Conservation (phyloP, 2,329 filamentous ascomycete genomes). For the Verticillium isaacii region DNA sequence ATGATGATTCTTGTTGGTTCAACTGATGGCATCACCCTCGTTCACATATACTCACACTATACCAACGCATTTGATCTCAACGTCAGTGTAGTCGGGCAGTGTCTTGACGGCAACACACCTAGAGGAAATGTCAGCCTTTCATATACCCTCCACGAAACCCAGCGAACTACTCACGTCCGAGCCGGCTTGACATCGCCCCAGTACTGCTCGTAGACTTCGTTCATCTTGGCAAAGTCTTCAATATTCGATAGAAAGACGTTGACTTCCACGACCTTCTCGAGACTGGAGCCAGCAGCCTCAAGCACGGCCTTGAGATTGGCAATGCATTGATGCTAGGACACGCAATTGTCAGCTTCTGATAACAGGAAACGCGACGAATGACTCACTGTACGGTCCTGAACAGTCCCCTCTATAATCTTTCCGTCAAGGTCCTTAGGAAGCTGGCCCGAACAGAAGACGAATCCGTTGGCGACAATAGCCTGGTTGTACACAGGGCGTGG, state of each 20-base stretch:
- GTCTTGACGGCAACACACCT: conserved; percentile 22
- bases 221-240: conserved; percentile 70
- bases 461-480: conserved; percentile 62
- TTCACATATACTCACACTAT: not conserved
- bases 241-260: conserved; percentile 69
- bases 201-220: conserved; percentile 64
- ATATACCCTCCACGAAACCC: not conserved
- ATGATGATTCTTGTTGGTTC: not conserved
- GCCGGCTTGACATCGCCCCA: conserved; percentile 47
- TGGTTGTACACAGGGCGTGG: conserved; percentile 37
- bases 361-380: not conserved
- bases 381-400: conserved; percentile 56
- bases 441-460: conserved; percentile 67
- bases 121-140: not conserved
- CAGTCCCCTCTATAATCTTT: conserved; percentile 58
- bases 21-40: not conserved
- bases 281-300: conserved; percentile 58
- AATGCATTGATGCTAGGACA: conserved; percentile 50
- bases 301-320: conserved; percentile 66
- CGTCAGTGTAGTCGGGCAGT: conserved; percentile 20
- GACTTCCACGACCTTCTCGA: conserved; percentile 65
- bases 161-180: conserved; percentile 24
- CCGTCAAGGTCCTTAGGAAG: conserved; percentile 59
- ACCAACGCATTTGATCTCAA: conserved; percentile 24
- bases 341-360: not conserved